Evolutionary conservation across 2,329 filamentous ascomycete genomes (phyloP), one percentile per base, ranked within the genome.

Genomic region (Sarocladiaceae sp.): DNA sequence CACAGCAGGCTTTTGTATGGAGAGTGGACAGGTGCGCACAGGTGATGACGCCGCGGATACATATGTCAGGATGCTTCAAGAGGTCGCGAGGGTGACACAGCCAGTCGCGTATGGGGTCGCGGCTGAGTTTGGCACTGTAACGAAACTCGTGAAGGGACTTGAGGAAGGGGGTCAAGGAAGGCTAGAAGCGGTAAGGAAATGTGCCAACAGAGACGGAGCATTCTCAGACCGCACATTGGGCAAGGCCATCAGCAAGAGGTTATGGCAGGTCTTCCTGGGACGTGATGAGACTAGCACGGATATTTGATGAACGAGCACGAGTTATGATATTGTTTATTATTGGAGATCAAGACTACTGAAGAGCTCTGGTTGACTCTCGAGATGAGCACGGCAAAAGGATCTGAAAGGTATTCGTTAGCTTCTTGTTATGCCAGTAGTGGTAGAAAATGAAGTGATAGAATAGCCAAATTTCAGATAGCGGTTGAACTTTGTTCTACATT

Each of bases 401-500:
- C 56, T 56, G 40, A 48, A 23, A 49, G 31, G 57, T 52, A 56
- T 55, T 57, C 39, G 58, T 64, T 60, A 64, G 60, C 58, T 39
- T 52, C 18, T 48, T 47, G n/a, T 15, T 50, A 37, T 54, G 15
- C 42, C 36, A 29, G 13, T 18, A 51, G 50, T 31, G 39, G 52
- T 54, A 53, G 47, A 56, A 57, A 25, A 54, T 25, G 12, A 31
- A 40, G 50, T 52, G 53, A 54, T 57, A 49, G 29, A 44, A 57
- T 52, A 26, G 62, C 52, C 50, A 55, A 54, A 52, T 66, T 67
- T 88, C 86, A 89, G 86, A 89, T 83, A 90, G 86, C 86, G 87
- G 85, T 90, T 90, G 86, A 83, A 82, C 72, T 72, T 74, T 66
- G 75, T 78, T 88, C 86, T 78, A 87, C 85, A 89, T 77, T 59